Conservation (phyloP, 2,329 filamentous ascomycete species). For the Cercospora brassicicola region DNA sequence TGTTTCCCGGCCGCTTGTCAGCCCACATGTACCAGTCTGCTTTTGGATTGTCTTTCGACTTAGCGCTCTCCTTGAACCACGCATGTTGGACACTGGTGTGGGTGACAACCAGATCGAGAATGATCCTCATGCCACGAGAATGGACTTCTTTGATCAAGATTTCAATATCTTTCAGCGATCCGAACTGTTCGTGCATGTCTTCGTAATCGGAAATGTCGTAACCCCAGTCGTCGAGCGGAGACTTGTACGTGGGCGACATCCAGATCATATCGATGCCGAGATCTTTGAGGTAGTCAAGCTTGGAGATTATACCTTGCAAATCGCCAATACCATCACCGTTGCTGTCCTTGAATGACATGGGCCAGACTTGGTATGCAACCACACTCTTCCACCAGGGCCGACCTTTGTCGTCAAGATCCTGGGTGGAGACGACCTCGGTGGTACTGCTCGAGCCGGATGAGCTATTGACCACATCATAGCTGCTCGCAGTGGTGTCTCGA, state of each 20-base stretch:
- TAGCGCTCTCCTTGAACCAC: slow-evolving; percentile 60
- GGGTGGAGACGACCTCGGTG: neutral
- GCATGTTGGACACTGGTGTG: slow-evolving; percentile 67
- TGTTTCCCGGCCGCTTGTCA: slow-evolving; percentile 46
- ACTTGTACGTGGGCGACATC: slow-evolving; percentile 64
- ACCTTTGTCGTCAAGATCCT: slow-evolving; percentile 13
- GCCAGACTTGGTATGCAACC: slow-evolving; percentile 50
- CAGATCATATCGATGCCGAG: slow-evolving; percentile 66
- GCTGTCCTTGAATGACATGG: slow-evolving; percentile 51
- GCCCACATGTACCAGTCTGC: slow-evolving; percentile 60
- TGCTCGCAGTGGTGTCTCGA: neutral
- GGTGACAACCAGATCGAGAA: slow-evolving; percentile 76
- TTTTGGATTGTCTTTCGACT: slow-evolving; percentile 52
- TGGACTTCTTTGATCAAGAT: slow-evolving; percentile 61
- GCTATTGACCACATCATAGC: neutral
- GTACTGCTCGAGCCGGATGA: neutral
- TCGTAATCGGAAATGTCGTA: slow-evolving; percentile 71
- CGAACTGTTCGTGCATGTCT: slow-evolving; percentile 64
- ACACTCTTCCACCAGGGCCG: slow-evolving; percentile 50
- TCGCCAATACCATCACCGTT: slow-evolving; percentile 62
- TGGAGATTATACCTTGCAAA: slow-evolving; percentile 62
- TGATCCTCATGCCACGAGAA: slow-evolving; percentile 64
- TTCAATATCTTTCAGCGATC: slow-evolving; percentile 66
- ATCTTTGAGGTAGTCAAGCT: slow-evolving; percentile 59
- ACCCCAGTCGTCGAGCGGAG: slow-evolving; percentile 65